Conservation (phyloP, 495 filamentous ascomycete species). For the Tetracladium marchalianum region DNA sequence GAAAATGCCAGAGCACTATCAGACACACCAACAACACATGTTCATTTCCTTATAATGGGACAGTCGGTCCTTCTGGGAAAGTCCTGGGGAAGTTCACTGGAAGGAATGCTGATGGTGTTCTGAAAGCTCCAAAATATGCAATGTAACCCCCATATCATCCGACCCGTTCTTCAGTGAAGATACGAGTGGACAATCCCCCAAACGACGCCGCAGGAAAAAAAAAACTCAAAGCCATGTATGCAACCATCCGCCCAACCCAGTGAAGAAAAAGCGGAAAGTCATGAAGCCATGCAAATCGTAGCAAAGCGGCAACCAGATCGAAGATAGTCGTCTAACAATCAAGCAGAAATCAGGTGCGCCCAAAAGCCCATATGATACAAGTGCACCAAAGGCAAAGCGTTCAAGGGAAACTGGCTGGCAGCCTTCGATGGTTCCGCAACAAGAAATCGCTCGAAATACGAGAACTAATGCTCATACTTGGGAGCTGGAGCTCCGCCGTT, state of each 20-base stretch:
- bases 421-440: too few species aligned
- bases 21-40: too few species aligned
- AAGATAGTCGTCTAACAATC: slow-evolving; percentile 15
- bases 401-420: neutral
- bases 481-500: slow-evolving; percentile 11
- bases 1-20: neutral
- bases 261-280: slow-evolving; percentile 16
- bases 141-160: too few species aligned
- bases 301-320: slow-evolving; percentile 16
- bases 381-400: neutral
- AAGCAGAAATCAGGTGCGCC: slow-evolving; percentile 17
- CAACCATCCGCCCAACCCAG: slow-evolving; percentile 8
- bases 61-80: neutral
- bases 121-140: too few species aligned
- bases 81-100: too few species aligned
- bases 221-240: slow-evolving; percentile 7
- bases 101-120: too few species aligned
- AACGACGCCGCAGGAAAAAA: neutral
- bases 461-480: slow-evolving; percentile 21
- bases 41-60: too few species aligned
- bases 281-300: slow-evolving; percentile 23
- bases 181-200: too few species aligned
- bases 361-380: slow-evolving; percentile 24
- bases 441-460: neutral
- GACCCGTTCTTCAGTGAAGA: neutral